Conservation (phyloP, 2,329 filamentous ascomycete genomes). For the Penicillium fuscoglaucum region DNA sequence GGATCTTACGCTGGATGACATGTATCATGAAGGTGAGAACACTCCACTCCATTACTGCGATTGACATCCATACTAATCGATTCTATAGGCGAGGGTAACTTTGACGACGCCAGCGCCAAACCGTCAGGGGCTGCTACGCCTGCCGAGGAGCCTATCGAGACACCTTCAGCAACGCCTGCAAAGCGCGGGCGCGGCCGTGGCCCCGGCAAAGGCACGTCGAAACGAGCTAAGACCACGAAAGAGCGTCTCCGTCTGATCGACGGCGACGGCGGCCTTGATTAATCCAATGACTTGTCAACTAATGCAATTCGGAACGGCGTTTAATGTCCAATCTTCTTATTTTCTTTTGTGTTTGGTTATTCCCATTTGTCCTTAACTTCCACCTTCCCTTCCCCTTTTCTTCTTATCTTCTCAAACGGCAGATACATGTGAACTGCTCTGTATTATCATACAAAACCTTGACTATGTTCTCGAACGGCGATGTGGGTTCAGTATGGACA, state of each 20-base stretch:
- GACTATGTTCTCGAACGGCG: conserved; percentile 3
- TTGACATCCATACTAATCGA: conserved; percentile 10
- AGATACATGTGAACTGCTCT: conserved; percentile 18
- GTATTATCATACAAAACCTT: conserved; percentile 29
- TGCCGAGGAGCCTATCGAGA: conserved; percentile 55
- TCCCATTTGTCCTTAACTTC: conserved; percentile 3
- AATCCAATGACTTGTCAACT: conserved; percentile 17
- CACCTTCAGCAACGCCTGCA: conserved; percentile 41
- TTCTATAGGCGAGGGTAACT: conserved; percentile 82
- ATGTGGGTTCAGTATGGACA: conserved; percentile 2
- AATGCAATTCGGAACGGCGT: conserved; percentile 24
- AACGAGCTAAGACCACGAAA: conserved; percentile 62
- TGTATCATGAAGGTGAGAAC: conserved; percentile 97
- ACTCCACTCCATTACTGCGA: background rate
- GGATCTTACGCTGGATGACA: conserved; percentile 77
- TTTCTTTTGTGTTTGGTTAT: conserved; percentile 6
- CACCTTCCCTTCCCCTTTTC: conserved; percentile 7
- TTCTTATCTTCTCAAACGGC: conserved; percentile 16
- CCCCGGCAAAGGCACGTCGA: conserved; percentile 56
- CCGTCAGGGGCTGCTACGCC: conserved; percentile 84
- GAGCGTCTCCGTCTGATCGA: conserved; percentile 49
- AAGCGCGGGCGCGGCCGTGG: conserved; percentile 61
- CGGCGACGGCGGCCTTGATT: conserved; percentile 43
- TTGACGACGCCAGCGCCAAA: conserved; percentile 82
- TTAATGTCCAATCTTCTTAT: conserved; percentile 5